Conservation (phyloP, 176 grass and related monocot genomes). For the Carex kokanica region DNA sequence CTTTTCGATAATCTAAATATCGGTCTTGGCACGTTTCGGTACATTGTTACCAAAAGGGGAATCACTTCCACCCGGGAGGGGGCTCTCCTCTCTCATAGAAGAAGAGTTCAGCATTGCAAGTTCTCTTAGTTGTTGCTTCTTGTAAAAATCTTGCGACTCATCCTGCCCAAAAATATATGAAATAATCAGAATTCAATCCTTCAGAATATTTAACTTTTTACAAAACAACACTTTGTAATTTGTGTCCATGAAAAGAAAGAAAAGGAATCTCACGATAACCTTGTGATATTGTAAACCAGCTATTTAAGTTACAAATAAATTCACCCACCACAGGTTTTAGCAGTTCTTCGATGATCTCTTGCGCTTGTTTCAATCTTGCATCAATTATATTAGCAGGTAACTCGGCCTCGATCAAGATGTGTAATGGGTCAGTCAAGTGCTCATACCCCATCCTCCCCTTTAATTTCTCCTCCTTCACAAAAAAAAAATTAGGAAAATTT, state of each 20-base stretch:
- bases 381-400: slow-evolving; percentile 77
- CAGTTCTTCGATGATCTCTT: slow-evolving; percentile 76
- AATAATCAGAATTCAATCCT: not conserved
- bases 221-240: not conserved
- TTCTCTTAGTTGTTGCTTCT: slow-evolving; percentile 80
- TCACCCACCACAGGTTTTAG: slow-evolving; percentile 69
- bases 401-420: slow-evolving; percentile 79
- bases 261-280: not conserved
- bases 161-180: slow-evolving; percentile 46
- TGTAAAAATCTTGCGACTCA: slow-evolving; percentile 89
- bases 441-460: slow-evolving; percentile 86
- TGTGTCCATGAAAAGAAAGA: not conserved
- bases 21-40: slow-evolving; percentile 84
- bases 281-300: not conserved
- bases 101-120: slow-evolving; percentile 76
- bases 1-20: slow-evolving; percentile 33
- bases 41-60: slow-evolving; percentile 75
- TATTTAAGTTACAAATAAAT: not conserved
- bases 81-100: slow-evolving; percentile 63
- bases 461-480: slow-evolving; percentile 62
- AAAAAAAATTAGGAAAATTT: slow-evolving; percentile 4
- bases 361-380: slow-evolving; percentile 60
- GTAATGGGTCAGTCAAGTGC: slow-evolving; percentile 76
- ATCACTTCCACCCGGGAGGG: slow-evolving; percentile 60
- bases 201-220: not conserved